Conservation (phyloP, 1,139 yeast species). For the Blastobotrys aristatus region DNA sequence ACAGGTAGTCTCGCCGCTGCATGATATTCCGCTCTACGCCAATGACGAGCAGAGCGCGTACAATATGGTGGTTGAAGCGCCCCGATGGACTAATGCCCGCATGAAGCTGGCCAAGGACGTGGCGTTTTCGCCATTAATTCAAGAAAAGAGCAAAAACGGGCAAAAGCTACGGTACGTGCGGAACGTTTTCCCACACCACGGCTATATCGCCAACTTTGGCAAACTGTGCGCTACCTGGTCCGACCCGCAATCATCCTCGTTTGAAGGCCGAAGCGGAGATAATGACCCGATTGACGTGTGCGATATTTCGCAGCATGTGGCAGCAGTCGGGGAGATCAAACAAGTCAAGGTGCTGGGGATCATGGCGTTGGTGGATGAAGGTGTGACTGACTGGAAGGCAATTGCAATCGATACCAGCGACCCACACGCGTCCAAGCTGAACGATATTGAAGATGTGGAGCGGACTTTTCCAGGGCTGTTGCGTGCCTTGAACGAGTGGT, state of each 20-base stretch:
- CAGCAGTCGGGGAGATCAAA: constrained; percentile 63
- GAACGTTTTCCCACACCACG: constrained; percentile 93
- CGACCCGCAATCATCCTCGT: constrained; percentile 49
- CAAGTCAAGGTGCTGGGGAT: constrained; percentile 89
- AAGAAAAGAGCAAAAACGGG: constrained; percentile 89
- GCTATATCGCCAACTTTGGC: constrained; percentile 94
- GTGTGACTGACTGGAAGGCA: constrained; percentile 97
- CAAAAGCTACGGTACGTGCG: constrained; percentile 81
- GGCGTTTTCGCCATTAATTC: constrained; percentile 81
- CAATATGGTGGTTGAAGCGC: constrained; percentile 91
- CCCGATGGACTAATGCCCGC: constrained; percentile 94
- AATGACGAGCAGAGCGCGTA: constrained; percentile 60
- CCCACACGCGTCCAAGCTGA: constrained; percentile 68
- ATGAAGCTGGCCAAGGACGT: constrained; percentile 77
- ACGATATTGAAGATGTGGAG: constrained; percentile 80
- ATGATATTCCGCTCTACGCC: constrained; percentile 72
- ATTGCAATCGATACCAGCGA: constrained; percentile 80
- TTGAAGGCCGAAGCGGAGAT: constrained; percentile 68
- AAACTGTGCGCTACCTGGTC: constrained; percentile 99
- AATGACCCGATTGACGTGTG: constrained; percentile 96
- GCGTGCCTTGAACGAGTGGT: constrained; percentile 86
- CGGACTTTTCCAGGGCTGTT: constrained; percentile 78
- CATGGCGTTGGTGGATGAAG: constrained; percentile 91
- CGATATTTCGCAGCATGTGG: constrained; percentile 53
- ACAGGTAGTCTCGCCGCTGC: constrained; percentile 70